These are phyloP conservation scores for Nakazawaea populi DNA, from an alignment of 805 yeast species.

Conservation along the genomic window DNA sequence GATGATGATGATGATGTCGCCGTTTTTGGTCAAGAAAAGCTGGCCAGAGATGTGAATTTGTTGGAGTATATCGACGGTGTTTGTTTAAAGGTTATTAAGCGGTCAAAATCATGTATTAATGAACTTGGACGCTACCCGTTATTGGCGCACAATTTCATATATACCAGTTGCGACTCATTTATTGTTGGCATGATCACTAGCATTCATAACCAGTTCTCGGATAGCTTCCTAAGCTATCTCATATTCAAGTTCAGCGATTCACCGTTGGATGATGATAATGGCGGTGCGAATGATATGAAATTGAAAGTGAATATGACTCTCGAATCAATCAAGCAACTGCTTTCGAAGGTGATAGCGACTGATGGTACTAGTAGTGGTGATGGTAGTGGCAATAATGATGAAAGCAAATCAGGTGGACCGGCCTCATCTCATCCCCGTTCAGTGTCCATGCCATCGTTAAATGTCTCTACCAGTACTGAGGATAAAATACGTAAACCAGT, in stretches of 20 bases:
- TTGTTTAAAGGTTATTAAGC: neutral
- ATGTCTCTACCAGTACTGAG: neutral
- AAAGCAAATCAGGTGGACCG: neutral
- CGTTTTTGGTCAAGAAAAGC: no score
- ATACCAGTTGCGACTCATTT: neutral
- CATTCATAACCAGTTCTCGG: neutral
- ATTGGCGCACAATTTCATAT: neutral
- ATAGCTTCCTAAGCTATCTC: neutral
- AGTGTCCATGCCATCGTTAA: neutral
- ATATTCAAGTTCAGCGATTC: conserved; percentile 1
- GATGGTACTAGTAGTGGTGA: neutral
- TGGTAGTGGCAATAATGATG: neutral
- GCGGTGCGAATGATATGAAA: neutral
- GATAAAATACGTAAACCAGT: neutral
- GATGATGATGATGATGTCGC: no score
- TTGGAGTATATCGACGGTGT: neutral
- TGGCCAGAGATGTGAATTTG: neutral
- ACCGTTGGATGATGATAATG: neutral
- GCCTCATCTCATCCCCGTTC: neutral
- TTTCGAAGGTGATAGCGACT: neutral
- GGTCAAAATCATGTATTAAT: neutral
- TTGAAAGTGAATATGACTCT: neutral
- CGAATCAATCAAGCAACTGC: neutral
- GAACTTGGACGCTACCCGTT: neutral
- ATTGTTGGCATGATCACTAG: no score